Evolutionary conservation across 805 yeast genomes (phyloP), one percentile per base, ranked within the genome.

Genomic region (Pachysolen tannophilus): DNA sequence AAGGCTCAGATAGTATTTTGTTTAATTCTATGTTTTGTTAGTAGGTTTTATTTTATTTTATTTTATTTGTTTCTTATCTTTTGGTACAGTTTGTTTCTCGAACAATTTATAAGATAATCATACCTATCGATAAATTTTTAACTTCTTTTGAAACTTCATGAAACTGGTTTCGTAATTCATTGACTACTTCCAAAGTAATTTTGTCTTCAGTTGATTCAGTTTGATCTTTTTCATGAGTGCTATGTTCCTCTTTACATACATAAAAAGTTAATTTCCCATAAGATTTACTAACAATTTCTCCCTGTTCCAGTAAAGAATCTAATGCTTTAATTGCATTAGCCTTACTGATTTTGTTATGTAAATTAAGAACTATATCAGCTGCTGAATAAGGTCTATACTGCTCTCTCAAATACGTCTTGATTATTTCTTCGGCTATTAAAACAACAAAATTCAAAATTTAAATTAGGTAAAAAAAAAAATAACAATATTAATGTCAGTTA

Each of bases 381-480:
- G 62, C 50, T 1, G 69, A 67, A 43, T 65, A 71, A 2, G 78
- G 77, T 16, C 72, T 52, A 41, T 65, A 67, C 41, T 69, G 72
- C 2, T 52, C 50, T 17, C 48, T 56, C 34, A 72, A 43, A 37
- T 72, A 72, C 4, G 54, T 43, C 27, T 52, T 45, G 18, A 68
- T 56, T 17, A 53, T 32, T 6, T 43, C 43, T 26, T 63, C 64
- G 14, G 65, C 62, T 40, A 14, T 23, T 23, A 14, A 5, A 23
- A 14, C 13, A n/a, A n/a, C n/a, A n/a, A n/a, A n/a, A n/a, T n/a
- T n/a, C n/a, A n/a, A n/a, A n/a, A n/a, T n/a, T n/a, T n/a, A n/a
- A n/a, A n/a, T n/a, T n/a, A n/a, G n/a, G n/a, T n/a, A n/a, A n/a
- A n/a, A n/a, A n/a, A n/a, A n/a, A n/a, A n/a, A n/a, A n/a, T n/a